phyloP scores from a whole-genome alignment of 129 eudicot genomes.

The Scalesia atractyloides region DNA sequence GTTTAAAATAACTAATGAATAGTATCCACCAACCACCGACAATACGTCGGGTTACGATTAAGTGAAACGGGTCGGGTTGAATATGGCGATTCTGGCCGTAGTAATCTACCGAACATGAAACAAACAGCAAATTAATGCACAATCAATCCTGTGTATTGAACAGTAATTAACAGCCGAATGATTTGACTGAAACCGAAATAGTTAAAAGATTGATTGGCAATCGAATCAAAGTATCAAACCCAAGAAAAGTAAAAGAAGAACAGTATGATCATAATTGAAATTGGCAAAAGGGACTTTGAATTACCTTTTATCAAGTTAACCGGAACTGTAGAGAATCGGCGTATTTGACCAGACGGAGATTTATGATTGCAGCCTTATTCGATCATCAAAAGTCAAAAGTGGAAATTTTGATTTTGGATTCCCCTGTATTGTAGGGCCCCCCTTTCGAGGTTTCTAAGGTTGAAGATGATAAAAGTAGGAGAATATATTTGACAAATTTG shows the following conservation, averaged over 20 bases:
- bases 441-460: constrained; percentile 13
- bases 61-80: not conserved
- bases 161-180: not conserved
- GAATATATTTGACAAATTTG: constrained; percentile 14
- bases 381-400: constrained; percentile 27
- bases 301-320: constrained; percentile 29
- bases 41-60: too few relatives aligned
- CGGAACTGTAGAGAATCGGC: constrained; percentile 17
- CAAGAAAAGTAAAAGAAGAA: constrained; percentile 14
- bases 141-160: not conserved
- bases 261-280: constrained; percentile 14
- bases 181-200: constrained; percentile 8
- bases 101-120: not conserved
- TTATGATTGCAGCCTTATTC: constrained; percentile 33
- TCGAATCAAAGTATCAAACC: not conserved
- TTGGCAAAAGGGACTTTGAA: not conserved
- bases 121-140: not conserved
- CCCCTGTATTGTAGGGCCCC: not conserved
- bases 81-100: not conserved
- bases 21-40: too few relatives aligned
- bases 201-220: not conserved
- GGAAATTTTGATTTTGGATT: not conserved
- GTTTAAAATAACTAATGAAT: too few relatives aligned
- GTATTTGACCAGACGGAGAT: constrained; percentile 20
- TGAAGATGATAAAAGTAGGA: constrained; percentile 16